Conservation (phyloP, 768 basidiomycete species). For the Serendipita vermifera region DNA sequence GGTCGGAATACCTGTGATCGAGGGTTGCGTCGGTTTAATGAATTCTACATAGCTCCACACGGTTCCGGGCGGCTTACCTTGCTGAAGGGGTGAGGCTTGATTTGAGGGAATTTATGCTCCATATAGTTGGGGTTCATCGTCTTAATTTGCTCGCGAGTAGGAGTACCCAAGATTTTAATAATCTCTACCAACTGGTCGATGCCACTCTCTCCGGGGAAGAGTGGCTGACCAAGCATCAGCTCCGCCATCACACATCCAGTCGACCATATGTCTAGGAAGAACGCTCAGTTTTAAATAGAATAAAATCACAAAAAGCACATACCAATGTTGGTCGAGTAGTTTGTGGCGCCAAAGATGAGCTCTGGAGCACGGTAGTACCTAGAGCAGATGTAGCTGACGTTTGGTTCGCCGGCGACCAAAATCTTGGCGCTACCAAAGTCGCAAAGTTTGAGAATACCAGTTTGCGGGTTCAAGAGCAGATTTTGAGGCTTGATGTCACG, state of each 20-base stretch:
- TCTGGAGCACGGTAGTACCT: constrained; percentile 98
- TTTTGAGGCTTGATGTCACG: constrained; percentile 99
- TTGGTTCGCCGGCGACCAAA: constrained; percentile 92
- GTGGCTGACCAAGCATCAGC: constrained; percentile 94
- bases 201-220: constrained; percentile 97
- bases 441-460: constrained; percentile 93
- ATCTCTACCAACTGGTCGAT: constrained; percentile 99
- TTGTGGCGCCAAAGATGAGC: constrained; percentile 98
- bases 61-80: constrained; percentile 57
- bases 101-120: constrained; percentile 99
- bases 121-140: constrained; percentile 99
- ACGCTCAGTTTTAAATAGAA: neutral
- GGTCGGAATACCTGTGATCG: constrained; percentile 85
- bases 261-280: constrained; percentile 82
- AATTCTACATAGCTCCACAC: neutral
- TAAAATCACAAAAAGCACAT: constrained; percentile 23
- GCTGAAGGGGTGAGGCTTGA: constrained; percentile 97
- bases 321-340: constrained; percentile 99
- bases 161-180: constrained; percentile 98
- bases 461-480: constrained; percentile 88
- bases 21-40: constrained; percentile 9
- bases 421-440: constrained; percentile 99
- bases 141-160: constrained; percentile 98
- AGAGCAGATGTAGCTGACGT: constrained; percentile 99
- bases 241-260: constrained; percentile 99